Conservation (phyloP, 2,329 filamentous ascomycete genomes). For the Catunica adiposa region DNA sequence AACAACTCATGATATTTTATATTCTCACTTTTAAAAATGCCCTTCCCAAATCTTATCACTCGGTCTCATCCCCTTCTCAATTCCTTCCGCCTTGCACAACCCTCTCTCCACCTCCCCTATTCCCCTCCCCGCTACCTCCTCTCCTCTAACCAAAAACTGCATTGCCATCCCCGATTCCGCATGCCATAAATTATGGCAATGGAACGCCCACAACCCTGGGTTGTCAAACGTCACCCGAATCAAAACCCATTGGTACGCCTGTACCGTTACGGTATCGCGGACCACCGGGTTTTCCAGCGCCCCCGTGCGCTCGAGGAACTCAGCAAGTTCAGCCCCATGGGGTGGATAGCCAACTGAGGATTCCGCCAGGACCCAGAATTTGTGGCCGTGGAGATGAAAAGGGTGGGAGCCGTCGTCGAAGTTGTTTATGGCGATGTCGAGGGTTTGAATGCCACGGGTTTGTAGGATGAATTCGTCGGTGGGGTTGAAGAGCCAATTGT, state of each 20-base stretch:
- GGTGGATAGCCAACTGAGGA: constrained; percentile 23
- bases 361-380: constrained; percentile 29
- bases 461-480: constrained; percentile 29
- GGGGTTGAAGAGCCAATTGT: constrained; percentile 20
- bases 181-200: constrained; percentile 45
- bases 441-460: constrained; percentile 32
- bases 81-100: constrained; percentile 20
- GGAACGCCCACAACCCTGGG: constrained; percentile 40
- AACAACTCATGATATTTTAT: no score
- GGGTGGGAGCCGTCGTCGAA: constrained; percentile 22
- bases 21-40: background rate
- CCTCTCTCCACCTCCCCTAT: constrained; percentile 15
- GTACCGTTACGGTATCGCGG: constrained; percentile 31
- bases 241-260: constrained; percentile 38
- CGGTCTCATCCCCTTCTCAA: constrained; percentile 21
- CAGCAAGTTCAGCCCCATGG: constrained; percentile 16
- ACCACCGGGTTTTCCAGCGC: constrained; percentile 21
- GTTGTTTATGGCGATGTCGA: constrained; percentile 22
- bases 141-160: constrained; percentile 30
- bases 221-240: constrained; percentile 40
- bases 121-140: background rate
- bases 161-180: constrained; percentile 41
- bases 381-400: constrained; percentile 39
- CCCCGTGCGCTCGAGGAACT: constrained; percentile 18
- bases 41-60: constrained; percentile 25